Evolutionary conservation across 805 yeast species (phyloP), one percentile per base, ranked within the genome.

Genomic region (Diddensiella caesifluorescens): DNA sequence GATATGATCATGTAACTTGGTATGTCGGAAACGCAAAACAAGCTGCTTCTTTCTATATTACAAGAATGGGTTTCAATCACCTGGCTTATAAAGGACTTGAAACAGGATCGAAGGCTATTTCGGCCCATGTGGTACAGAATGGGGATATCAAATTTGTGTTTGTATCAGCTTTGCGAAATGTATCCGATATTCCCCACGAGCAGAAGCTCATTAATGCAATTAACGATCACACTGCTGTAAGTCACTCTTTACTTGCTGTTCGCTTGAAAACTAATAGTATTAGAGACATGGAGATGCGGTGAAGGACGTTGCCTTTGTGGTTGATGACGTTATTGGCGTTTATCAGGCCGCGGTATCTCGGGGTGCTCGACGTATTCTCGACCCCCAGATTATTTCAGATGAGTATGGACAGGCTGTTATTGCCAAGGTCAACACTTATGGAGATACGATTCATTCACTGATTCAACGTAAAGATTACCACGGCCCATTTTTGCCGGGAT

Each of bases 241-340:
- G 44, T 15, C 13, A 10, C 7, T 9, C 7, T 23, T 23, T 12
- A 23, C 27, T 23, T 23, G 12, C 12, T 23, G 27, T 23, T 18
- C 19, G 37, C 10, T 10, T 12, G 33, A 13, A 31, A 6, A 13
- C 10, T 18, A 10, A 6, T 16, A 13, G 4, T 4, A 6, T n/a
- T 22, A 42, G 46, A 57, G 52, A 4, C 95, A 86, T 59, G 90
- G 94, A 1, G 89, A 83, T 55, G 83, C 86, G 4, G 85, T 85
- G n/a, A 76, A 76, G 57, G 92, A 86, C 54, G 75, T 86, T 7
- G 74, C 86, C 0, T 80, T 85, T 51, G 56, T 55, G n/a, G 90
- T 83, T 0, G 64, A 61, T 3, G 65, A 79, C 50, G 75, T 75
- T 9, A 69, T 64, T 3, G 48, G 49, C 1, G 67, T 73, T 2